Evolutionary conservation across 2,329 filamentous ascomycete genomes (phyloP), one percentile per base, ranked within the genome.

Genomic region (Neonectria punicea): DNA sequence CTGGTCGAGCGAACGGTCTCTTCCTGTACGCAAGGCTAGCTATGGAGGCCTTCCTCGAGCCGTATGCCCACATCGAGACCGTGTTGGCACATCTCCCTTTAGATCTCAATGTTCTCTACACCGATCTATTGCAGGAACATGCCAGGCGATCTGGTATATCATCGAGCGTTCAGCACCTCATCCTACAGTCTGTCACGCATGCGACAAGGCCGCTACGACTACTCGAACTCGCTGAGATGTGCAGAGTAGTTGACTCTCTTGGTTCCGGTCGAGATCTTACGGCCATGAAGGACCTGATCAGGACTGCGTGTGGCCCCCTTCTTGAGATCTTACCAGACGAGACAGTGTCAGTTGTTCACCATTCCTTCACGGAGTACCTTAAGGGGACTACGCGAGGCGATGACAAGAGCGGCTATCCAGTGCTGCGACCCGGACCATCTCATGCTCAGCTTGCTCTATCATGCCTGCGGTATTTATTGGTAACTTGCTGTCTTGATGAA

Each of bases 341-440:
- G 53, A 82, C 80, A 0, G 73, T 85, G 20, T 77, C 74, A 22
- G 77, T 85, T 14, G 77, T 85, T 3, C 83, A 86, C 58, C 83
- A 85, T 58, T 84, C 82, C 1, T 79, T 85, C 39, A 85, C 83
- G 1, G 83, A 85, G 61, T 85, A 80, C 70, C 75, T 85, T 10
- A 47, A 39, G 30, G 43, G 58, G 1, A 22, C 13, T 20, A 54
- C 50, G 0, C 20, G 50, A 30, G 2, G 20, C 14, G 32, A 61
- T 14, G 41, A 49, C 11, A 11, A 32, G 2, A 9, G 28, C 14
- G 22, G 25, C 3, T 54, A 54, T 54, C 43, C 58, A 2, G 22
- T 55, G 2, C 44, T 61, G 13, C 30, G 18, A 2, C 43, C 20
- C 10, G 43, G 50, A 6, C 14, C 20, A 4, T 36, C 50, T 8